Conservation (phyloP, 1,139 yeast genomes). For the Yamadazyma triangularis region DNA sequence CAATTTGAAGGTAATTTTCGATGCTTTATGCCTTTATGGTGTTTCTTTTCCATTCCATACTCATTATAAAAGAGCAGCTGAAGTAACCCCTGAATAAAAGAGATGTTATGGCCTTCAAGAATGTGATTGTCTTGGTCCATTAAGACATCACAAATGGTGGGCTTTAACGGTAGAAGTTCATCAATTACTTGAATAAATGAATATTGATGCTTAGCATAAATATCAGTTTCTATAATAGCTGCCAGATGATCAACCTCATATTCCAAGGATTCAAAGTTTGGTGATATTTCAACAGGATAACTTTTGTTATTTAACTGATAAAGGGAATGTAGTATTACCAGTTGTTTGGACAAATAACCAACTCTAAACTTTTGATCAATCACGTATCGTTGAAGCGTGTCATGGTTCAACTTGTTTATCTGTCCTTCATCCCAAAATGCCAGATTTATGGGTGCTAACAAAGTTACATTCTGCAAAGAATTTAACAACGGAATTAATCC, state of each 20-base stretch:
- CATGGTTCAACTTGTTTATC: slow-evolving; percentile 3
- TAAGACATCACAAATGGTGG: slow-evolving; percentile 38
- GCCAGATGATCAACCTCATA: slow-evolving; percentile 47
- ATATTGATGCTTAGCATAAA: slow-evolving; percentile 62
- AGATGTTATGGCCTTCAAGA: slow-evolving; percentile 19
- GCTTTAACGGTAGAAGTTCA: slow-evolving; percentile 41
- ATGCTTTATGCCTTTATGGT: slow-evolving; percentile 8
- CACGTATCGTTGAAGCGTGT: slow-evolving; percentile 29
- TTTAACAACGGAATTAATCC: slow-evolving; percentile 71
- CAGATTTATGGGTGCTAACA: slow-evolving; percentile 82
- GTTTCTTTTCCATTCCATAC: slow-evolving; percentile 1
- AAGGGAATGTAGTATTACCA: slow-evolving; percentile 28
- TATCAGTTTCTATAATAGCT: slow-evolving; percentile 57
- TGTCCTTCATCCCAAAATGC: slow-evolving; percentile 47
- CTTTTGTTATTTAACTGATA: slow-evolving; percentile 15
- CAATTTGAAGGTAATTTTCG: slow-evolving; percentile 22
- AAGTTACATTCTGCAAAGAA: slow-evolving; percentile 59
- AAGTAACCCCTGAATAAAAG: slow-evolving; percentile 26
- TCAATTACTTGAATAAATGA: slow-evolving; percentile 76
- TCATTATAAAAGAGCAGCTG: slow-evolving; percentile 23
- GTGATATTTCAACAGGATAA: slow-evolving; percentile 26
- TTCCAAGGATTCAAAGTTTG: slow-evolving; percentile 25
- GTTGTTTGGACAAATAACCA: slow-evolving; percentile 25
- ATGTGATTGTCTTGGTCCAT: slow-evolving; percentile 9
- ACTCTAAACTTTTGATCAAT: slow-evolving; percentile 32